Evolutionary conservation across 2,329 filamentous ascomycete species (phyloP).

Genomic region (Neocatenulostroma microsporum): DNA sequence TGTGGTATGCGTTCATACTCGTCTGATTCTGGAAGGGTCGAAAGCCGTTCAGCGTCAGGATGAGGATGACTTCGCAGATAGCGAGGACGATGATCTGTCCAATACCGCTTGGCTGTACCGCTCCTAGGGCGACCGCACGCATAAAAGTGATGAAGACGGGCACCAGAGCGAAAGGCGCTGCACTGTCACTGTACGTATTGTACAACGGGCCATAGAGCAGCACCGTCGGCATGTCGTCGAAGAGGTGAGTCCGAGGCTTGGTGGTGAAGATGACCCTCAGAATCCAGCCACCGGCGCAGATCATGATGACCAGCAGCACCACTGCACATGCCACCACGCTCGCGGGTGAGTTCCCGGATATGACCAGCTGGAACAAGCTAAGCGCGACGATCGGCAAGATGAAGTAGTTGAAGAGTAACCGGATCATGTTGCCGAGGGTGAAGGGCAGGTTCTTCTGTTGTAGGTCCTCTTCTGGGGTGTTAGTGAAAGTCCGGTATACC

Average conservation of each 20-base stretch:
- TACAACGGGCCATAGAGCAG: slow-evolving; percentile 88
- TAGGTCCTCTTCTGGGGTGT: slow-evolving; percentile 75
- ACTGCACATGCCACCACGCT: slow-evolving; percentile 68
- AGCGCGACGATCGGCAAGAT: slow-evolving; percentile 77
- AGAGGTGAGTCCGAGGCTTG: slow-evolving; percentile 75
- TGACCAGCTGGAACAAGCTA: slow-evolving; percentile 85
- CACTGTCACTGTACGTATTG: slow-evolving; percentile 93
- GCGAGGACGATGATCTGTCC: slow-evolving; percentile 87
- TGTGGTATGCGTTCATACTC: slow-evolving; percentile 96
- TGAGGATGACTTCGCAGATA: slow-evolving; percentile 86
- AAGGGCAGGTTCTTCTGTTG: slow-evolving; percentile 90
- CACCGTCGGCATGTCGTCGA: slow-evolving; percentile 86
- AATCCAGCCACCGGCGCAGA: slow-evolving; percentile 70
- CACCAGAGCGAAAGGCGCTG: slow-evolving; percentile 80
- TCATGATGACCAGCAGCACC: slow-evolving; percentile 62
- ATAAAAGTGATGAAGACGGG: slow-evolving; percentile 78
- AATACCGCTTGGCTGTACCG: slow-evolving; percentile 84
- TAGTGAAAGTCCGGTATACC: slow-evolving; percentile 62
- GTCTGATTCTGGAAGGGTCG: slow-evolving; percentile 83
- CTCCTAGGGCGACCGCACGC: slow-evolving; percentile 83
- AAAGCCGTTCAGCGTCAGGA: slow-evolving; percentile 81
- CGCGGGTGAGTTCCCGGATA: slow-evolving; percentile 58
- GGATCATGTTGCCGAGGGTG: slow-evolving; percentile 50
- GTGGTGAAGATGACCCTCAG: slow-evolving; percentile 72
- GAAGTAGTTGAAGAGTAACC: slow-evolving; percentile 88